Base-by-base conservation (phyloP, 441 rosid genomes). In the Pelargonium cotyledonis region DNA sequence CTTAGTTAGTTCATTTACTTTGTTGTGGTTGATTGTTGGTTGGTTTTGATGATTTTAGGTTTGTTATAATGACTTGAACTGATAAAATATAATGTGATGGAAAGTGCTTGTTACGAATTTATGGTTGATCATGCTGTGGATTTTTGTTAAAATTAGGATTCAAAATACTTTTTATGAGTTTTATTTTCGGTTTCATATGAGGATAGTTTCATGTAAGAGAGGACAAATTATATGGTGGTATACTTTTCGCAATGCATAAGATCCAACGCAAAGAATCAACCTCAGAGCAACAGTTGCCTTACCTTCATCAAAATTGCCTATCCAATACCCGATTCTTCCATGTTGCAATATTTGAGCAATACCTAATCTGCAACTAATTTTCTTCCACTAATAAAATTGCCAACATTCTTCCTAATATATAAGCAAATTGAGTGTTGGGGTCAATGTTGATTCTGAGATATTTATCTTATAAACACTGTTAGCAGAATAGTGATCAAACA, bases 11-110 rank as follows among this genome's bases (percentile, higher is more conserved):
- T 57, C 63, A 15, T 70, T 69, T 14, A 38, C 62, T 49, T 77
- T 26, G 69, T 29, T 69, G 67, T 31, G 38, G 55, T 75, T 64
- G 40, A 44, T 62, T 65, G 49, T 57, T 18, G 58, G 38, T 58
- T 16, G 77, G 35, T 70, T 71, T 70, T 68, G 26, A 1, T 41
- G 23, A 31, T 58, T 26, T 12, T 70, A 79, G 79, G 67, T 41
- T 76, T 76, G 35, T 11, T 65, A 4, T 40, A 65, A 44, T 49
- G 55, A 63, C 65, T 63, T 63, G 63, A 55, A 40, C 43, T 51
- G 44, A 19, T 19, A 58, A 58, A 58, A 1, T 19, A 5, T 19
- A 58, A 58, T 58, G 63, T 9, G 21, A 19, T 19, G 11, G 29
- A 19, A 58, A 19, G 11, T 58, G n/a, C 63, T 19, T 18, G 21